phyloP scores from a whole-genome alignment of 495 filamentous ascomycete genomes.

The Talaromyces thailandensis region DNA sequence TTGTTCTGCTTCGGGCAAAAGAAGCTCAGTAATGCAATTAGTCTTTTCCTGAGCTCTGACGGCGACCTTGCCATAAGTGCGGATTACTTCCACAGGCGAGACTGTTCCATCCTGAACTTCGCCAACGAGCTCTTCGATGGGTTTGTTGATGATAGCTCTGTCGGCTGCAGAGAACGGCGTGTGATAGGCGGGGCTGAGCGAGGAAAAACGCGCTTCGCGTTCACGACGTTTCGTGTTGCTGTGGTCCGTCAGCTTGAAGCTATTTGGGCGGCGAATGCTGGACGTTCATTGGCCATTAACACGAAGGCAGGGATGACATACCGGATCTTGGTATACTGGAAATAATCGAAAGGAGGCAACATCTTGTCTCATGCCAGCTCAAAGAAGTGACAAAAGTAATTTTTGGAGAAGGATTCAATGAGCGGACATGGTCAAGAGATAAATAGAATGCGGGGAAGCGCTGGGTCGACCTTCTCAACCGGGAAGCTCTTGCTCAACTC shows the following conservation, averaged over 20 bases:
- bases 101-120: slow-evolving; percentile 63
- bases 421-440: neutral
- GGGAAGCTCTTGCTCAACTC: neutral
- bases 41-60: slow-evolving; percentile 78
- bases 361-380: slow-evolving; percentile 18
- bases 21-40: slow-evolving; percentile 86
- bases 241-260: slow-evolving; percentile 3
- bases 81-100: slow-evolving; percentile 65
- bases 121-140: slow-evolving; percentile 69
- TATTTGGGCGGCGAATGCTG: neutral
- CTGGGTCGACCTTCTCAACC: neutral
- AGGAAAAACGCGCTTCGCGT: slow-evolving; percentile 57
- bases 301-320: slow-evolving; percentile 17
- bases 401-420: neutral
- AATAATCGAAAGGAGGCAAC: slow-evolving; percentile 52
- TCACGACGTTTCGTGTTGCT: slow-evolving; percentile 76
- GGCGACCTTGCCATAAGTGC: slow-evolving; percentile 84
- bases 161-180: slow-evolving; percentile 51
- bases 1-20: slow-evolving; percentile 70
- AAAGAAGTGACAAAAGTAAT: neutral
- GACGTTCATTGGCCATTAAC: neutral
- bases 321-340: slow-evolving; percentile 46
- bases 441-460: slow-evolving; percentile 1
- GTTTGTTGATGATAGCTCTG: slow-evolving; percentile 55
- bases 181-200: slow-evolving; percentile 58